A percentile compares a stretch with the other conserved stretches of the same genome.
These are phyloP conservation scores for Houttuynia cordata DNA, from an alignment of 164 flowering plant species.

Conservation along the genomic window DNA sequence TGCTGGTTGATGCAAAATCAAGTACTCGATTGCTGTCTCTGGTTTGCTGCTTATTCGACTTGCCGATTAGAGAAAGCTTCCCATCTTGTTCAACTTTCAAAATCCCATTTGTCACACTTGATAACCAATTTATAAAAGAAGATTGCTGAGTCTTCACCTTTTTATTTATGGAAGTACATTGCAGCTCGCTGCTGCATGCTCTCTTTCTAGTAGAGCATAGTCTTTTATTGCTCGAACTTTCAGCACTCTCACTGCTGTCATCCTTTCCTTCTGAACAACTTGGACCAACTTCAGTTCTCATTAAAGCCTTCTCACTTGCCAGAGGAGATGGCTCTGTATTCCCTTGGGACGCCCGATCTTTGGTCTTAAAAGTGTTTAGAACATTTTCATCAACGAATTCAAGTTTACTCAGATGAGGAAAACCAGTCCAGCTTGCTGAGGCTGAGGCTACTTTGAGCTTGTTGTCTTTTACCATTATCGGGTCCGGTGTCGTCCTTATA, in stretches of 20 bases:
- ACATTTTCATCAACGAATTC: no score
- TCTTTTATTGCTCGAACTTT: slow-evolving; percentile 57
- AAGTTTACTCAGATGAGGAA: no score
- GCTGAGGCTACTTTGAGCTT: background rate
- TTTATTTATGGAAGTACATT: slow-evolving; percentile 28
- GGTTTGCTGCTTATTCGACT: slow-evolving; percentile 3
- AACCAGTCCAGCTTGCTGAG: background rate
- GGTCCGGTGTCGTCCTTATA: background rate
- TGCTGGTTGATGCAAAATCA: slow-evolving; percentile 8
- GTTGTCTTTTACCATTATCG: background rate
- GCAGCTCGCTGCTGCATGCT: slow-evolving; percentile 26
- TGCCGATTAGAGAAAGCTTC: background rate
- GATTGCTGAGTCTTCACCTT: slow-evolving; percentile 38
- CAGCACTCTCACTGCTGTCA: slow-evolving; percentile 64
- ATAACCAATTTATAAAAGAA: slow-evolving; percentile 81
- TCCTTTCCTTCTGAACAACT: slow-evolving; percentile 19
- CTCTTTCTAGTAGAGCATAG: slow-evolving; percentile 34
- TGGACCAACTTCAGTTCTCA: slow-evolving; percentile 22
- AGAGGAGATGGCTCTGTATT: no score
- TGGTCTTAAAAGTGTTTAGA: no score
- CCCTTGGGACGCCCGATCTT: no score
- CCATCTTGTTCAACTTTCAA: slow-evolving; percentile 2
- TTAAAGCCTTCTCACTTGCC: slow-evolving; percentile 37
- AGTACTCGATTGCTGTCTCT: slow-evolving; percentile 15
- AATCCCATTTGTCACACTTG: slow-evolving; percentile 61